A percentile compares a stretch with the other conserved stretches of the same genome.
phyloP scores from a whole-genome alignment of 2,329 filamentous ascomycete genomes.

The Phialocephala subalpina region DNA sequence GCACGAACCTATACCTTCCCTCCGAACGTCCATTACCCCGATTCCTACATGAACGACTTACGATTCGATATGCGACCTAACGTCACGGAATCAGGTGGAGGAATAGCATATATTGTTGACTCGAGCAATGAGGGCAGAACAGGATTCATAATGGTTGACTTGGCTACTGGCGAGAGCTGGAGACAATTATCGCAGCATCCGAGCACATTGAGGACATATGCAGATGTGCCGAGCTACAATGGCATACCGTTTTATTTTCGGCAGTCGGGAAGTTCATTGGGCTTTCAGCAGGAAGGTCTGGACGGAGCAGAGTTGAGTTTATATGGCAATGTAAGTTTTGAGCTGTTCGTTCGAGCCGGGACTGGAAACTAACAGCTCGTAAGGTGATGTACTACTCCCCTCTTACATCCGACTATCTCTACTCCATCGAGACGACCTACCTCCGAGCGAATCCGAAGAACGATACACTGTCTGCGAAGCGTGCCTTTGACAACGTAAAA shows the following conservation, averaged over 20 bases:
- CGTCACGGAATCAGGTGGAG: slow-evolving; percentile 47
- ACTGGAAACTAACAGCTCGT: slow-evolving; percentile 35
- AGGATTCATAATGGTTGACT: slow-evolving; percentile 55
- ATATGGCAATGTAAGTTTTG: slow-evolving; percentile 38
- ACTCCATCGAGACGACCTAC: slow-evolving; percentile 46
- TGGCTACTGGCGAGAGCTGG: slow-evolving; percentile 51
- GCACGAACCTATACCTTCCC: slow-evolving; percentile 51
- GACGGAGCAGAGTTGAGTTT: slow-evolving; percentile 44
- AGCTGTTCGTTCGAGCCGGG: not conserved
- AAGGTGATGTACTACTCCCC: slow-evolving; percentile 53
- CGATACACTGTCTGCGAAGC: slow-evolving; percentile 47
- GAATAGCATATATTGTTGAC: slow-evolving; percentile 55
- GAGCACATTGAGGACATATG: slow-evolving; percentile 39
- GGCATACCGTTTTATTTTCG: slow-evolving; percentile 45
- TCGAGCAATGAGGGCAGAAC: slow-evolving; percentile 53
- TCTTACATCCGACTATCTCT: slow-evolving; percentile 47
- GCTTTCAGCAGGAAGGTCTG: slow-evolving; percentile 45
- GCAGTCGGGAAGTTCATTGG: slow-evolving; percentile 35
- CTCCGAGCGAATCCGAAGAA: slow-evolving; percentile 45
- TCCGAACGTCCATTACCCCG: slow-evolving; percentile 51
- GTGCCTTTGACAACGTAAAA: slow-evolving; percentile 54
- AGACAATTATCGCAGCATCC: slow-evolving; percentile 46
- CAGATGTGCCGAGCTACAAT: slow-evolving; percentile 46
- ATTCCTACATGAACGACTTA: slow-evolving; percentile 55
- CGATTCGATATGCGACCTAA: slow-evolving; percentile 54